These are phyloP conservation scores for Sporopachydermia quercuum DNA, from an alignment of 805 yeast species.

Conservation along the genomic window DNA sequence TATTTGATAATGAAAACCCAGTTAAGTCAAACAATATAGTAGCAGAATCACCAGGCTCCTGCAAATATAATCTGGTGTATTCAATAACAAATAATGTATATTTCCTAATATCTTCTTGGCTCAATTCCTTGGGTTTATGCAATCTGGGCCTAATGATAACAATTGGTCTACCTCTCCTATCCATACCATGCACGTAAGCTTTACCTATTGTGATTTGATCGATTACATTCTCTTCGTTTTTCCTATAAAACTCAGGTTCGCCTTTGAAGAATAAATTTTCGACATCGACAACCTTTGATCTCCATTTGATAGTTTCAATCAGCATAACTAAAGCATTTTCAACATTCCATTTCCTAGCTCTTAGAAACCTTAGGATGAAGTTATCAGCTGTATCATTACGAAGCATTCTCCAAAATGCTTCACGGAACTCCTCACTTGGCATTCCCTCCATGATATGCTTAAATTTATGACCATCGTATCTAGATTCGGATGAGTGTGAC, in stretches of 20 bases:
- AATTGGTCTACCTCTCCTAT: constrained; percentile 60
- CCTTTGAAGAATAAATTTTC: constrained; percentile 55
- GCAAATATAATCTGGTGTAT: constrained; percentile 58
- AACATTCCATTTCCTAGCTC: constrained; percentile 80
- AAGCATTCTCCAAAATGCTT: constrained; percentile 40
- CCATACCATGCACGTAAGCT: constrained; percentile 62
- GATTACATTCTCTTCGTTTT: constrained; percentile 27
- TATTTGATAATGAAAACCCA: constrained; percentile 77
- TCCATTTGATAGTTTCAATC: constrained; percentile 63
- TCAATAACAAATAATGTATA: constrained; percentile 72
- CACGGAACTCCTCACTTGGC: constrained; percentile 35
- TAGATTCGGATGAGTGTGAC: constrained; percentile 18
- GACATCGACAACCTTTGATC: constrained; percentile 42
- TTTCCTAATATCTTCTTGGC: constrained; percentile 55
- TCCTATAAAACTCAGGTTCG: constrained; percentile 45
- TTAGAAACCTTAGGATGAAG: constrained; percentile 52
- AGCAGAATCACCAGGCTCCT: constrained; percentile 65
- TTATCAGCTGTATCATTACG: constrained; percentile 79
- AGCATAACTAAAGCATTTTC: constrained; percentile 58
- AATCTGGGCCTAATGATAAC: constrained; percentile 67
- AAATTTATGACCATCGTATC: constrained; percentile 24
- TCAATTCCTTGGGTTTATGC: constrained; percentile 56
- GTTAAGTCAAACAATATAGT: constrained; percentile 76
- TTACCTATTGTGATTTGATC: constrained; percentile 50
- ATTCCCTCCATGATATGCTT: constrained; percentile 36